These are phyloP conservation scores for Scopulariopsis brevicaulis DNA, from an alignment of 2,329 filamentous ascomycete genomes.

Conservation along the genomic window DNA sequence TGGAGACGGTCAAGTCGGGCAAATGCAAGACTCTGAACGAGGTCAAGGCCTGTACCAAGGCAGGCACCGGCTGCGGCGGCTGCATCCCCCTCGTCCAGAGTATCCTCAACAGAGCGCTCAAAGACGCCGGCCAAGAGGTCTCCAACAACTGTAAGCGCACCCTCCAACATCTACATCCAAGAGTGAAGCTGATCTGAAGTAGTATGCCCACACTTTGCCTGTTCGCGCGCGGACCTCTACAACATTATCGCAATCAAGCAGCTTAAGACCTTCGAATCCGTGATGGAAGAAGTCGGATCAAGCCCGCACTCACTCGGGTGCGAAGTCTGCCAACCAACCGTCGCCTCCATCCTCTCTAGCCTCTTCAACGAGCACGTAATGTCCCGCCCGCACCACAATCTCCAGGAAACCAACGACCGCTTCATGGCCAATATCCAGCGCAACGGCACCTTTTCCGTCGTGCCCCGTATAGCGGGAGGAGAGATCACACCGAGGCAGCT, in stretches of 20 bases:
- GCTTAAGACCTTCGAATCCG: slow-evolving; percentile 57
- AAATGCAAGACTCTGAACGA: slow-evolving; percentile 72
- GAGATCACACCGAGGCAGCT: slow-evolving; percentile 84
- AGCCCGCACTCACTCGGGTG: slow-evolving; percentile 65
- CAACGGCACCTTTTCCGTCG: slow-evolving; percentile 82
- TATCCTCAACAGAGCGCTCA: slow-evolving; percentile 86
- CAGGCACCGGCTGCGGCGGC: slow-evolving; percentile 84
- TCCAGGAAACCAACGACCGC: slow-evolving; percentile 85
- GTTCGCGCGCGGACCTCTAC: slow-evolving; percentile 84
- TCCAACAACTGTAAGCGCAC: slow-evolving; percentile 51
- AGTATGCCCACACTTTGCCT: slow-evolving; percentile 71
- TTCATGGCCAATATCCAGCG: slow-evolving; percentile 85
- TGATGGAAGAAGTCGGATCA: slow-evolving; percentile 70
- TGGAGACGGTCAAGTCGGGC: slow-evolving; percentile 61
- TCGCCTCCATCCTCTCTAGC: slow-evolving; percentile 70
- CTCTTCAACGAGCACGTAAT: slow-evolving; percentile 79
- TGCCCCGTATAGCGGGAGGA: slow-evolving; percentile 71
- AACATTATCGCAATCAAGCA: slow-evolving; percentile 78
- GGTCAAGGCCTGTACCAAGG: slow-evolving; percentile 87
- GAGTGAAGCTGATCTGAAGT: too few relatives aligned
- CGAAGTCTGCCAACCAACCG: slow-evolving; percentile 74
- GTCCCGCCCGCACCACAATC: slow-evolving; percentile 54
- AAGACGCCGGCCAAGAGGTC: slow-evolving; percentile 74
- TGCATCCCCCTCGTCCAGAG: slow-evolving; percentile 81
- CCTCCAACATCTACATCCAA: not conserved